Base-by-base conservation (phyloP, 2,329 filamentous ascomycete genomes). In the Colletotrichum cordylinicola region DNA sequence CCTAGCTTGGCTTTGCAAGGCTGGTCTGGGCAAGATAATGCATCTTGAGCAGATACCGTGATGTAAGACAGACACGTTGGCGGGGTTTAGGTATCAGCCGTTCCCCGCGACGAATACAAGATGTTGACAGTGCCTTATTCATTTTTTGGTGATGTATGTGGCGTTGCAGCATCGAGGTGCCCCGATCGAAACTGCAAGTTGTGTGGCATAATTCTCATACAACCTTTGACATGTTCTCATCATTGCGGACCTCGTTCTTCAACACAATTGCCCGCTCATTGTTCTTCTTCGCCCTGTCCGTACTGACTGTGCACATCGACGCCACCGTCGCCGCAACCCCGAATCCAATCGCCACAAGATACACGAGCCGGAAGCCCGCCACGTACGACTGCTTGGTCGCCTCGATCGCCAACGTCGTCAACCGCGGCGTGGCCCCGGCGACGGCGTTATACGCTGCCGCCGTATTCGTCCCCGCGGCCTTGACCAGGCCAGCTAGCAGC, bases 341-440 rank as follows among this genome's bases (percentile, higher is more conserved):
- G 74, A 85, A 85, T 2, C 81, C 83, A 72, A 85, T 82, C 3
- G 84, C 83, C 4, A 83, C 80, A 21, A 84, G 77, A 75, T 84
- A 85, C 9, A 84, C 83, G 6, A 83, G 78, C 35, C 79, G 80
- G 74, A 85, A 85, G 1, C 80, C 82, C 31, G 82, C 77, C 2
- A 84, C 82, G 77, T 85, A 85, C 7, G 82, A 79, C 61, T 79
- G 76, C 75, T 82, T 78, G 9, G 82, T 81, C 12, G 83, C 83
- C 6, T 78, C 67, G 16, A 81, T 77, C 21, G 81, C 81, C 18
- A 79, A 78, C 8, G 77, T 70, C 9, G 82, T 78, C 2, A 81
- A 79, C 24, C 78, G 75, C 12, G 80, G 80, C 2, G 82, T 83
- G 1, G 79, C 79, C 9, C 81, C 80, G 8, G 74, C 66, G 3